Conservation (phyloP, 2,329 filamentous ascomycete genomes). For the Zalaria sp. region DNA sequence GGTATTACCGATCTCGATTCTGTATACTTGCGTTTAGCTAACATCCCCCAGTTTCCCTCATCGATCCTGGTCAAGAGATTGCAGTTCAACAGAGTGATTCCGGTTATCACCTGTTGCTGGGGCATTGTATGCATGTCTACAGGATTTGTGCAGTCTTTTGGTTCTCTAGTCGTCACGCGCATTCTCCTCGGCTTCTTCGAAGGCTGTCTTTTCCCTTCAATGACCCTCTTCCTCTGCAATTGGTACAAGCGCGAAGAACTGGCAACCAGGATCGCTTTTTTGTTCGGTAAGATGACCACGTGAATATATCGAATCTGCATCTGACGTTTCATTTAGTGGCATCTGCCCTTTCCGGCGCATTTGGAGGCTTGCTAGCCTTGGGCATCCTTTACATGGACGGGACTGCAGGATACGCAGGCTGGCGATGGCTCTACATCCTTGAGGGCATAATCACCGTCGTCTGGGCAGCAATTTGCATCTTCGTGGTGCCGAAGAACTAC, state of each 20-base stretch:
- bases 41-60: slow-evolving; percentile 13
- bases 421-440: slow-evolving; percentile 21
- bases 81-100: slow-evolving; percentile 25
- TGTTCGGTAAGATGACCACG: slow-evolving; percentile 5
- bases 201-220: neutral
- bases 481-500: slow-evolving; percentile 18
- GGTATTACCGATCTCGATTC: slow-evolving; percentile 5
- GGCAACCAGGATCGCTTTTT: slow-evolving; percentile 11
- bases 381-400: slow-evolving; percentile 26
- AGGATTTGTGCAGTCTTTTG: slow-evolving; percentile 31
- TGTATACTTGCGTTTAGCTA: no score
- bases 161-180: slow-evolving; percentile 32
- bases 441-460: slow-evolving; percentile 18
- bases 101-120: slow-evolving; percentile 21
- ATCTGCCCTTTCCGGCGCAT: slow-evolving; percentile 10
- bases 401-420: slow-evolving; percentile 26
- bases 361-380: slow-evolving; percentile 12
- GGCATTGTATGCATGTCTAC: slow-evolving; percentile 31
- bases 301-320: no score
- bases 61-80: slow-evolving; percentile 19
- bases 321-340: slow-evolving; percentile 1
- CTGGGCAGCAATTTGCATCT: slow-evolving; percentile 16
- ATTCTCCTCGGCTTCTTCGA: slow-evolving; percentile 23
- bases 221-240: slow-evolving; percentile 3
- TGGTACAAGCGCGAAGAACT: slow-evolving; percentile 6